Base-by-base conservation (phyloP, 2,329 filamentous ascomycete genomes). In the Juglanconis sp. region DNA sequence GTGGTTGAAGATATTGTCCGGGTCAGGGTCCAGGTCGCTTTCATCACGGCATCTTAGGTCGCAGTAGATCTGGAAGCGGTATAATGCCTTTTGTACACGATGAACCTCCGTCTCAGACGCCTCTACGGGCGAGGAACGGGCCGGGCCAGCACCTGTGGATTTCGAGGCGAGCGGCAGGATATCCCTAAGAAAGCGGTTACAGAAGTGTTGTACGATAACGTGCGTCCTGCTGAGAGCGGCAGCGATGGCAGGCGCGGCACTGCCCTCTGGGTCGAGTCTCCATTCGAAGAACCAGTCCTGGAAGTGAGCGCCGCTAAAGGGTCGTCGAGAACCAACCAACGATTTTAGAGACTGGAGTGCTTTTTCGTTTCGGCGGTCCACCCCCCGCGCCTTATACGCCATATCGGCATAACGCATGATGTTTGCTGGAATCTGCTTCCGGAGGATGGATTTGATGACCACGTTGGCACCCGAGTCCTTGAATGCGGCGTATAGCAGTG, bases 51-150 rank as follows among this genome's bases (percentile, higher is more conserved):
- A 48, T 1, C 15, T 1, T 3, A 58, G 11, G 38, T 34, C 53
- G 32, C 49, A 58, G 30, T 57, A 52, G 4, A 58, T 32, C 17
- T 58, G 56, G 24, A 52, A 58, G 2, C 40, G 56, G n/a, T 58
- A 53, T 3, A 58, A 31, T 7, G 56, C 49, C 3, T 48, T 31
- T 8, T 24, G 31, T 2, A 48, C 38, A 2, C 56, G 49, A 7
- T 36, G 53, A 3, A 46, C 4, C n/a, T 58, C 56, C 10, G 9
- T 15, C 0, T 47, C 2, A 4, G 56, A 52, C 4, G 40, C 31
- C 40, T 31, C 2, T 3, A 3, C 3, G 36, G 36, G 11, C 11
- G 8, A 10, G 42, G 42, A 44, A 44, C 11, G 8, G 6, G 42
- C 5, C 6, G 10, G 10, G 5, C 5, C 5, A 44, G 11, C 5